These are phyloP conservation scores for Sambucus nigra DNA, from an alignment of 129 eudicot genomes.

Conservation along the genomic window DNA sequence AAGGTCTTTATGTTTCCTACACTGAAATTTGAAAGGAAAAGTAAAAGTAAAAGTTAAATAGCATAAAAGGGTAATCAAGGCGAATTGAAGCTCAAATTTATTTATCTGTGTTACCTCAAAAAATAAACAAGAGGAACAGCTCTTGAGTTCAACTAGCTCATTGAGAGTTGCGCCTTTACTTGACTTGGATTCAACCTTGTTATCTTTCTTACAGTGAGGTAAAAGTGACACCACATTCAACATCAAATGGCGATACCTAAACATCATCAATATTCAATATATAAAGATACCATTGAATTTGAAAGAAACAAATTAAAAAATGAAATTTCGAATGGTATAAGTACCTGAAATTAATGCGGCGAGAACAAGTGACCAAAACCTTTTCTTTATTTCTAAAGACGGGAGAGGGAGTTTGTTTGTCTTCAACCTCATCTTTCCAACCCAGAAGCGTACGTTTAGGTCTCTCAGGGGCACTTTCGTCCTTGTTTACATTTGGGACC, in stretches of 20 bases:
- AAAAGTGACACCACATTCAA: constrained; percentile 72
- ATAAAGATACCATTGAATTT: neutral
- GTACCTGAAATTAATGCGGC: constrained; percentile 89
- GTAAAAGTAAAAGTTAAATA: neutral
- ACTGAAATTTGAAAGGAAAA: constrained; percentile 34
- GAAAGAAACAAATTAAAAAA: too few relatives aligned
- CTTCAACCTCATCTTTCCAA: constrained; percentile 48
- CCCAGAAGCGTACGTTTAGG: constrained; percentile 84
- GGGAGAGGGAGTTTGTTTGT: constrained; percentile 13
- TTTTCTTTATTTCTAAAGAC: constrained; percentile 70
- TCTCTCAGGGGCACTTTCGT: constrained; percentile 57
- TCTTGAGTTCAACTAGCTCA: constrained; percentile 89
- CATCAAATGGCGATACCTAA: constrained; percentile 97
- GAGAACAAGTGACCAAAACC: constrained; percentile 84
- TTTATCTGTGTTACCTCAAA: constrained; percentile 52
- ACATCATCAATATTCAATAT: constrained; percentile 9
- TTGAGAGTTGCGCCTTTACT: constrained; percentile 79
- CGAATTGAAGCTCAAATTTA: neutral
- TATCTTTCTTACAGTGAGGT: constrained; percentile 91
- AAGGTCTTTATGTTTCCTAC: constrained; percentile 87
- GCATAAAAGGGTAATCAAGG: neutral
- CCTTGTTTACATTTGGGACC: constrained; percentile 25
- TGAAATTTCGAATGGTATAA: too few relatives aligned
- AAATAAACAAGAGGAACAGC: constrained; percentile 88
- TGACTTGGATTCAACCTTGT: constrained; percentile 79